A percentile compares a stretch with the other conserved stretches of the same genome.
Conservation (phyloP, 139 green algal genomes). For the Choricystis sp. region DNA sequence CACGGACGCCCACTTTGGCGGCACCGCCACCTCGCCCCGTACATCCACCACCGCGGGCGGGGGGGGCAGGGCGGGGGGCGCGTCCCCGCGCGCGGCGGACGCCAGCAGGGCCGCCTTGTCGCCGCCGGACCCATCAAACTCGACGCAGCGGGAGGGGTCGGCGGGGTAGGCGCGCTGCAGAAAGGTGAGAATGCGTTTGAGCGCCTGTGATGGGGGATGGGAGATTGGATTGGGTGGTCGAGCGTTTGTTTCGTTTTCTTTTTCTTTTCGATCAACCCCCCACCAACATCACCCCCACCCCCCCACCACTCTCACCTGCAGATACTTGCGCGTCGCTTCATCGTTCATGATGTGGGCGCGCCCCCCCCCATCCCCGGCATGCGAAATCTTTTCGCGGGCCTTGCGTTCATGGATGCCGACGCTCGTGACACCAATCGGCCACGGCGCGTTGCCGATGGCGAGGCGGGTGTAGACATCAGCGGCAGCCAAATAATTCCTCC, state of each 20-base stretch:
- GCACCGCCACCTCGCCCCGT: not conserved
- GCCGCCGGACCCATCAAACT: constrained; percentile 50
- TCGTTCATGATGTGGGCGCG: constrained; percentile 99
- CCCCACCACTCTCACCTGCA: constrained; percentile 18
- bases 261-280: no score
- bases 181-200: constrained; percentile 79
- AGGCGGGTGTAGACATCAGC: constrained; percentile 92
- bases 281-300: not conserved
- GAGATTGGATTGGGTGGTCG: not conserved
- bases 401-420: constrained; percentile 76
- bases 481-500: constrained; percentile 85
- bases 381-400: constrained; percentile 88
- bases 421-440: constrained; percentile 93
- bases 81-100: constrained; percentile 33
- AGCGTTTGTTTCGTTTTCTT: no score
- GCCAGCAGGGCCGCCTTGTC: constrained; percentile 47
- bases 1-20: constrained; percentile 2
- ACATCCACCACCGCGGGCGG: constrained; percentile 8
- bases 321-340: constrained; percentile 90
- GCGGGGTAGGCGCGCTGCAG: constrained; percentile 68
- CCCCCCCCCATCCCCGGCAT: constrained; percentile 1
- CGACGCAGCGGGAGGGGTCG: constrained; percentile 60
- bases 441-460: constrained; percentile 87
- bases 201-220: constrained; percentile 20
- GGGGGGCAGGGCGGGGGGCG: constrained; percentile 11